phyloP scores from a whole-genome alignment of 75 land plant species.

The Selaginella moellendorffii region DNA sequence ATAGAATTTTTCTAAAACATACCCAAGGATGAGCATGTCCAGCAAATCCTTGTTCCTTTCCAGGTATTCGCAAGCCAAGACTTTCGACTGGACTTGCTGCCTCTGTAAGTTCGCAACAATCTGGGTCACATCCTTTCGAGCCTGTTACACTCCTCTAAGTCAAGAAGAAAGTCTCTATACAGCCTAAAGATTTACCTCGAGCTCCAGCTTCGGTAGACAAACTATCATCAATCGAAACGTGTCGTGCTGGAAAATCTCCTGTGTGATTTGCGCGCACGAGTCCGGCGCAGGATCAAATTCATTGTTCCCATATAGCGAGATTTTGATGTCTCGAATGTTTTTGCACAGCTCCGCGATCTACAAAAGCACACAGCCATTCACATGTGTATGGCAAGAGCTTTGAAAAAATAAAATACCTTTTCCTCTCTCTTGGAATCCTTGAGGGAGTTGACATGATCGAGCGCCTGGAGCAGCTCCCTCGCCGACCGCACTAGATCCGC shows the following conservation, averaged over 20 bases:
- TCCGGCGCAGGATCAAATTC: constrained; percentile 87
- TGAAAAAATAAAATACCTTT: constrained; percentile 33
- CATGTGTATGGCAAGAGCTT: not conserved
- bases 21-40: constrained; percentile 59
- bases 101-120: constrained; percentile 84
- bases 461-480: constrained; percentile 54
- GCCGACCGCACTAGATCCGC: constrained; percentile 71
- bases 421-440: constrained; percentile 72
- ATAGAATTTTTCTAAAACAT: not conserved
- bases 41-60: constrained; percentile 64
- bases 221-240: constrained; percentile 56
- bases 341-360: constrained; percentile 70
- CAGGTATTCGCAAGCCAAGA: constrained; percentile 78
- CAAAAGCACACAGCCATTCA: not conserved
- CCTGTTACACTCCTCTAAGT: constrained; percentile 18
- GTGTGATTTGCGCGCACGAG: constrained; percentile 81
- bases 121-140: constrained; percentile 75
- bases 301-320: constrained; percentile 66
- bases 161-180: not conserved
- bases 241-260: constrained; percentile 73
- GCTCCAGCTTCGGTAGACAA: constrained; percentile 70
- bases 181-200: constrained; percentile 46
- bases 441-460: constrained; percentile 14
- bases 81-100: constrained; percentile 61
- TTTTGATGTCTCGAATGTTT: constrained; percentile 69